Evolutionary conservation across 768 basidiomycete genomes (phyloP), one percentile per base, ranked within the genome.

Genomic region (Scleroderma citrinum): DNA sequence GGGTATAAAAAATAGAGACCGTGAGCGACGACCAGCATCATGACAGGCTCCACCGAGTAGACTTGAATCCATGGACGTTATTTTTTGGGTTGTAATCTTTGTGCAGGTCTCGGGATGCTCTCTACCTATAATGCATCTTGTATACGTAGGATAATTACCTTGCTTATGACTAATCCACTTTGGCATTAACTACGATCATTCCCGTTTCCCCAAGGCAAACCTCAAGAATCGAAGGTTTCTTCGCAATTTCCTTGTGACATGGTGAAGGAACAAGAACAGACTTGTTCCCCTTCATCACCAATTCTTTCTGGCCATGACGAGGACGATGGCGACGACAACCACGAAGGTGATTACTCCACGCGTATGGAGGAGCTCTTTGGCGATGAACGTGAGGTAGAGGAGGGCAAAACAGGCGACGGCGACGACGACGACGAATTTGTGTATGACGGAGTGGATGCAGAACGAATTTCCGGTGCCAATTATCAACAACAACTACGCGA

Each of bases 401-500:
- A 17, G 3, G 42, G 13, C n/a, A 73, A 29, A 5, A 5, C 26
- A 29, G 8, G 77, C 4, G 74, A 66, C 12, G 74, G 72, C 0
- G 81, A 77, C 10, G 78, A 77, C 7, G 80, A 78, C 11, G 83
- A 78, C 26, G 80, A 69, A 0, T 92, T 92, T 56, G 52, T 90
- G 24, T 93, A 92, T 59, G 73, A 74, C 24, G 90, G 88, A 24
- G 69, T 80, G 19, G 88, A 92, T 57, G 77, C 81, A 5, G 65
- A 63, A 31, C 58, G 68, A 13, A 57, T 68, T 37, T 64, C 72
- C 0, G 66, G 74, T 14, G 69, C 71, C 32, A 77, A 75, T 45
- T 93, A 93, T 62, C 71, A 69, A 11, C 79, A 83, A 50, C 84
- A 80, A 56, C 67, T 93, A 44, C 75, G 81, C 39, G 86, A 89